These are phyloP conservation scores for Fusarium sp. DNA, from an alignment of 2,329 filamentous ascomycete species.

Conservation along the genomic window DNA sequence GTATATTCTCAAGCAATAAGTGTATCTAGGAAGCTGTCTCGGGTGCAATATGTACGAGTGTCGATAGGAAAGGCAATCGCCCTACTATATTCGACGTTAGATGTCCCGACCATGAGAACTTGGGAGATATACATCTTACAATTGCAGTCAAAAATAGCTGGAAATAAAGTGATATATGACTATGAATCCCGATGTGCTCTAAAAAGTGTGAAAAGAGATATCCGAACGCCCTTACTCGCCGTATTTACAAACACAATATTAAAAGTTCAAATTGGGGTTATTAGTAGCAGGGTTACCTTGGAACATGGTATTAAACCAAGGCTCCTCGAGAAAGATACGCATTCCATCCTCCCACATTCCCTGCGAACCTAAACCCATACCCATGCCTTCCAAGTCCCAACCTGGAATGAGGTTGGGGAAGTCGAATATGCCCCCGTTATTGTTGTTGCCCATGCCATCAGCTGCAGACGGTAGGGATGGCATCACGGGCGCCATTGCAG, in stretches of 20 bases:
- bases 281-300: slow-evolving; percentile 49
- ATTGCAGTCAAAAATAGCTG: neutral
- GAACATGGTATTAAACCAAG: slow-evolving; percentile 54
- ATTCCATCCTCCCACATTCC: slow-evolving; percentile 50
- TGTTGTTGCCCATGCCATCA: slow-evolving; percentile 23
- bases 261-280: slow-evolving; percentile 52
- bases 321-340: slow-evolving; percentile 53
- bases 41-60: neutral
- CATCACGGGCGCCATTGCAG: slow-evolving; percentile 44
- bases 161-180: neutral
- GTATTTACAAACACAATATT: neutral
- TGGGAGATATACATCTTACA: neutral
- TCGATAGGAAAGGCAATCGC: neutral
- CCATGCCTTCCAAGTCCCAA: slow-evolving; percentile 49
- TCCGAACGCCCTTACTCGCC: neutral
- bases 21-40: neutral
- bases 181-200: neutral
- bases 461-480: slow-evolving; percentile 24
- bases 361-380: slow-evolving; percentile 42
- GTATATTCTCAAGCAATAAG: slow-evolving; percentile 34
- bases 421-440: slow-evolving; percentile 33
- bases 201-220: neutral
- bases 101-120: neutral
- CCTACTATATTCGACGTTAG: neutral
- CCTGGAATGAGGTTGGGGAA: slow-evolving; percentile 39